A percentile compares a stretch with the other conserved stretches of the same genome.
Conservation (phyloP, 768 basidiomycete genomes). For the Kwoniella dejecticola region DNA sequence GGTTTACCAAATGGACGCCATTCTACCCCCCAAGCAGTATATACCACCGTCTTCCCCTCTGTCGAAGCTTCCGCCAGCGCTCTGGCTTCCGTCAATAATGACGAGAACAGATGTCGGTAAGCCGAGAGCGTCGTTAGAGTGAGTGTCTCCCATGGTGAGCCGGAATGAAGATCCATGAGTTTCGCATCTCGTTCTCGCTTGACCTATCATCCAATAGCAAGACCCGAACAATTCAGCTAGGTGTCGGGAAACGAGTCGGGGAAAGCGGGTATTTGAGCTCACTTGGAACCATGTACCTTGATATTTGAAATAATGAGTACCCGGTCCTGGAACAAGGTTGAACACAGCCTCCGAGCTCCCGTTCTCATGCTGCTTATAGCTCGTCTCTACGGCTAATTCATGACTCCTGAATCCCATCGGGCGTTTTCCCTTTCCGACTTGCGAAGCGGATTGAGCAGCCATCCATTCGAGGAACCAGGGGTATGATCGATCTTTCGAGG, state of each 20-base stretch:
- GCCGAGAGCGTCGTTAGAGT: conserved; percentile 88
- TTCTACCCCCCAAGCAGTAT: conserved; percentile 94
- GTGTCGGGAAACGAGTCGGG: too few species aligned
- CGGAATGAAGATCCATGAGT: conserved; percentile 86
- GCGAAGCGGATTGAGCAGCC: conserved; percentile 66
- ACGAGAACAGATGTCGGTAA: conserved; percentile 77
- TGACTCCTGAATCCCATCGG: conserved; percentile 71
- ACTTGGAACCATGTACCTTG: conserved; percentile 95
- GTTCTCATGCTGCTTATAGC: conserved; percentile 80
- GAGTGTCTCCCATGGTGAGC: conserved; percentile 95
- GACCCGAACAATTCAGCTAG: too few species aligned
- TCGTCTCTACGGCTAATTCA: conserved; percentile 93
- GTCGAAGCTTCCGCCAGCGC: conserved; percentile 80
- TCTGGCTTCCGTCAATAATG: conserved; percentile 82
- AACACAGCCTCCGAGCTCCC: conserved; percentile 87
- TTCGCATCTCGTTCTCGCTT: conserved; percentile 92
- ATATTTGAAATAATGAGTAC: conserved; percentile 89
- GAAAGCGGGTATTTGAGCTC: conserved; percentile 34
- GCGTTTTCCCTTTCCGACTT: conserved; percentile 34
- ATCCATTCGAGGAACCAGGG: conserved; percentile 98
- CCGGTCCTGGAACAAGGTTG: conserved; percentile 92
- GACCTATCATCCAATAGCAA: conserved; percentile 65
- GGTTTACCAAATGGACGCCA: conserved; percentile 96
- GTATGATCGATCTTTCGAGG: conserved; percentile 90
- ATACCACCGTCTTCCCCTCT: conserved; percentile 92